Base-by-base conservation (phyloP, 768 basidiomycete species). In the Clitopilus passeckerianus region DNA sequence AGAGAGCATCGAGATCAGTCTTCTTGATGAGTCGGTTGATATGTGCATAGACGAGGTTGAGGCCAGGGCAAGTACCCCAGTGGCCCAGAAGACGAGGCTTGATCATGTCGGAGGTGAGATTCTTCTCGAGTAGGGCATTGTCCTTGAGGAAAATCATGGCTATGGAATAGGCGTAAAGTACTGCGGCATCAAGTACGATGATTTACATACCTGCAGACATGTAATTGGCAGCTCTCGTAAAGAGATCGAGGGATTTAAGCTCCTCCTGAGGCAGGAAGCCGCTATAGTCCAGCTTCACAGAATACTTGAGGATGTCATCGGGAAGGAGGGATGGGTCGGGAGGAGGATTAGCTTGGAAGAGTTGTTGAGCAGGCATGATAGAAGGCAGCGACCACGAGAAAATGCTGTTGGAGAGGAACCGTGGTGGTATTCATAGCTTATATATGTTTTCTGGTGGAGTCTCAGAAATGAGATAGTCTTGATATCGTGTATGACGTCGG, bases 141-240 rank as follows among this genome's bases (percentile, higher is more conserved):
- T 81, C 75, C 61, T 82, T 86, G 59, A 96, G 75, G 75, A 92
- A 95, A 62, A 95, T 93, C 89, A 90, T 92, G 1, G 91, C 91
- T 86, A 57, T 16, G 9, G 7, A 60, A 59, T 14, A 62, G 3
- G 37, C 3, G 55, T 34, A 33, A 52, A 7, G 44, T 18, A 12
- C 16, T 35, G 5, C 52, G 5, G 20, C 23, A n/a, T 16, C 53
- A n/a, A 53, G 20, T 5, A 18, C 35, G 18, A 4, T 58, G 16
- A 34, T 34, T 62, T n/a, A 64, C 75, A n/a, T 60, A 86, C 87
- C 86, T 34, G 87, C 86, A 56, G 88, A 78, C 54, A 90, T 85
- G 64, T 89, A 90, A 70, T 87, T 79, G 14, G 86, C 86, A 52
- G 86, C 84, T 16, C 83, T 76, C 34, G 80, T 76, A 68, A 87